Evolutionary conservation across 73 alveolate genomes (phyloP).

Genomic region (Paramecium caudatum): DNA sequence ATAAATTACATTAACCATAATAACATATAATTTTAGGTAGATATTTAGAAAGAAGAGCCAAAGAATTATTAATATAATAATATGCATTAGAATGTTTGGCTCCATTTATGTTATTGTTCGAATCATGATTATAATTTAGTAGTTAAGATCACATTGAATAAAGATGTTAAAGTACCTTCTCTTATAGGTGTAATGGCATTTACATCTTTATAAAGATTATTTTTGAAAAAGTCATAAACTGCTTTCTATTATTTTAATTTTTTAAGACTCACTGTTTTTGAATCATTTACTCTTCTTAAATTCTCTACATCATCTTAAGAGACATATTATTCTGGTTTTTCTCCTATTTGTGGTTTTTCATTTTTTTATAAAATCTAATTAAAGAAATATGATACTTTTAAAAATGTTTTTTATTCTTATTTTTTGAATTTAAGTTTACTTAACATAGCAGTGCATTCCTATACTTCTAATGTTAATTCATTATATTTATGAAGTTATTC

Average conservation of each 20-base stretch:
- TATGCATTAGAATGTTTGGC: constrained; percentile 60
- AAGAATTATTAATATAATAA: background rate
- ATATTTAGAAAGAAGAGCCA: constrained; percentile 58
- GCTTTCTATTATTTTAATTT: background rate
- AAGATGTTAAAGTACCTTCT: background rate
- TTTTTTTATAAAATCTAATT: background rate
- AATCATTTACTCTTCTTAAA: constrained; percentile 22
- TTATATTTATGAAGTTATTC: background rate
- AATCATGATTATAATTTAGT: constrained; percentile 10
- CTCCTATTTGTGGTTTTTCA: background rate
- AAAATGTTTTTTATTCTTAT: constrained; percentile 6
- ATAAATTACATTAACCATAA: constrained; percentile 21
- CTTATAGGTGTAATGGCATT: background rate
- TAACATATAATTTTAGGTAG: constrained; percentile 49
- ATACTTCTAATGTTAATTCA: constrained; percentile 12
- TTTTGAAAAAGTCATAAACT: constrained; percentile 7
- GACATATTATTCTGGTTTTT: background rate
- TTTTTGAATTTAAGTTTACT: background rate
- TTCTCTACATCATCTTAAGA: background rate
- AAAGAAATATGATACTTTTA: background rate
- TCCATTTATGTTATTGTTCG: constrained; percentile 35
- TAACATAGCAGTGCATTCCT: background rate
- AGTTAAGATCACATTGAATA: constrained; percentile 41
- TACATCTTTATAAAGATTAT: constrained; percentile 5
- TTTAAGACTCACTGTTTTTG: background rate